Evolutionary conservation across 1,139 yeast species (phyloP).

Genomic region (Lodderomyces parapsilosis): DNA sequence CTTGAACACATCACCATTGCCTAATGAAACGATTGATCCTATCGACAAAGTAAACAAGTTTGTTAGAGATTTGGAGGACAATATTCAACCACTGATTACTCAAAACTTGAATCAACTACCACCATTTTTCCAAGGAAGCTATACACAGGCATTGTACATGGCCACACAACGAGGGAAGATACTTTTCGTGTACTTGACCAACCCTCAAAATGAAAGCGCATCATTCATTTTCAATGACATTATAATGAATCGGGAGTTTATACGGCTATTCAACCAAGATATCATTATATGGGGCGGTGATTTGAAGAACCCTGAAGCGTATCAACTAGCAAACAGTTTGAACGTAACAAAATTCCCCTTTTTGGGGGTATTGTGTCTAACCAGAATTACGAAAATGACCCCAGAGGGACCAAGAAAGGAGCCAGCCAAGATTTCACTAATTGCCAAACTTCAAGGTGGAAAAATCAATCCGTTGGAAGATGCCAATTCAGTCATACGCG

Average conservation of each 20-base stretch:
- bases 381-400: conserved; percentile 53
- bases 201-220: conserved; percentile 68
- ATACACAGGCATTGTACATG: conserved; percentile 67
- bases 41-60: conserved; percentile 35
- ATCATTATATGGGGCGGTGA: conserved; percentile 88
- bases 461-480: conserved; percentile 8
- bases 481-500: conserved; percentile 12
- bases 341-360: conserved; percentile 79
- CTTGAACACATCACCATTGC: conserved; percentile 2
- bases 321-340: conserved; percentile 76
- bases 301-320: conserved; percentile 75
- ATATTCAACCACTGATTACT: conserved; percentile 19
- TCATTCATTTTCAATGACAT: conserved; percentile 54
- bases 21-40: conserved; percentile 22
- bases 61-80: conserved; percentile 37
- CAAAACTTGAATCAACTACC: conserved; percentile 27
- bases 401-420: conserved; percentile 57
- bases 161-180: conserved; percentile 70
- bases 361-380: conserved; percentile 65
- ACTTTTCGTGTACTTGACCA: conserved; percentile 71
- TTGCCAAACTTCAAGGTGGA: conserved; percentile 68
- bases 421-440: conserved; percentile 56
- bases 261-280: conserved; percentile 51
- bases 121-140: conserved; percentile 69
- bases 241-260: conserved; percentile 53